Percentiles rank a stretch among this genome's conserved stretches.
phyloP scores from a whole-genome alignment of 148 eudicot species.

The Silene uniflora region DNA sequence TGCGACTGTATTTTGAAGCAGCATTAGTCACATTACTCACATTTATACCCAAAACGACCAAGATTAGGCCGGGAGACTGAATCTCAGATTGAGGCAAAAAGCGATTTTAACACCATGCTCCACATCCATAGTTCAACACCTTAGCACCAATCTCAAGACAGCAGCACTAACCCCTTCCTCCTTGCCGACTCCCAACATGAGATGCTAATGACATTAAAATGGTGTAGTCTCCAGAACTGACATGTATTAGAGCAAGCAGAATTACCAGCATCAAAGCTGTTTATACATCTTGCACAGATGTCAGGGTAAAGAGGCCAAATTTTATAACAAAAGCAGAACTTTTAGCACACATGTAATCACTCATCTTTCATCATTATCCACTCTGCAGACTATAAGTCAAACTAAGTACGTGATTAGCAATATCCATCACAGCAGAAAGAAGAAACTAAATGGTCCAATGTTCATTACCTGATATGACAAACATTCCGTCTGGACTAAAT shows the following conservation, averaged over 20 bases:
- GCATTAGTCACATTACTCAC: too few relatives aligned
- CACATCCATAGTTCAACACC: too few relatives aligned
- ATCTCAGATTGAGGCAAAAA: too few relatives aligned
- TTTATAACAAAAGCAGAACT: background rate
- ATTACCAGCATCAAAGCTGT: background rate
- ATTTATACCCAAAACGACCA: too few relatives aligned
- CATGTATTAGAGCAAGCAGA: background rate
- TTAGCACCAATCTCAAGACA: too few relatives aligned
- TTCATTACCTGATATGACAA: slow-evolving; percentile 79
- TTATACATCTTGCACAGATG: background rate
- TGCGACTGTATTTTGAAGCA: too few relatives aligned
- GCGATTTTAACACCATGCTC: too few relatives aligned
- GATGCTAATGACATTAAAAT: background rate
- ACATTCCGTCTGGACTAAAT: slow-evolving; percentile 89
- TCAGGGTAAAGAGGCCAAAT: background rate
- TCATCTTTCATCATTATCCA: background rate
- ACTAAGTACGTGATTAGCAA: background rate
- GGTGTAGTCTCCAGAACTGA: background rate
- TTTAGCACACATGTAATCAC: background rate
- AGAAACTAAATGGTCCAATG: background rate
- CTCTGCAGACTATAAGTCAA: background rate
- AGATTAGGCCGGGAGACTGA: too few relatives aligned
- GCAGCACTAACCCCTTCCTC: too few relatives aligned
- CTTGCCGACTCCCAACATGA: background rate
- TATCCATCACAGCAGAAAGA: background rate